Percentiles rank a stretch among this genome's conserved stretches.
These are phyloP conservation scores for Colletotrichum lupini DNA, from an alignment of 2,329 filamentous ascomycete species.

Conservation along the genomic window DNA sequence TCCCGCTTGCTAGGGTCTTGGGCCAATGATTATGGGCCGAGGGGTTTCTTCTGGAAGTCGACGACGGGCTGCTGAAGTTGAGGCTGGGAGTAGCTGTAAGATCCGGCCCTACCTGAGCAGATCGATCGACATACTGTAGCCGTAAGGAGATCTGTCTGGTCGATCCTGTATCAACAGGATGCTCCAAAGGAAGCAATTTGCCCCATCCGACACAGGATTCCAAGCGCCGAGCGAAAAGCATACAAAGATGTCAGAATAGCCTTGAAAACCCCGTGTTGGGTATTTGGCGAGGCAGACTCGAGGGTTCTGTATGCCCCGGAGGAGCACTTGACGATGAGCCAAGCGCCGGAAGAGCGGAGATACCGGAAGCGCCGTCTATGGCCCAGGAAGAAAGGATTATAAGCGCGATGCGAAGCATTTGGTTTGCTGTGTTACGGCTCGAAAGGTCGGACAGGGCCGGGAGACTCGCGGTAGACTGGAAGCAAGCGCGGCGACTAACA, in stretches of 20 bases:
- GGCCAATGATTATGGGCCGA: conserved; percentile 6
- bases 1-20: neutral
- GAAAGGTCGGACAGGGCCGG: neutral
- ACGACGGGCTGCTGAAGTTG: conserved; percentile 17
- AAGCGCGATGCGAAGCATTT: conserved; percentile 6
- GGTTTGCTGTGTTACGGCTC: conserved; percentile 30
- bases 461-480: neutral
- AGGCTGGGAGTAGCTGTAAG: conserved; percentile 22
- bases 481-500: neutral
- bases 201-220: neutral
- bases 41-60: neutral
- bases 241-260: neutral
- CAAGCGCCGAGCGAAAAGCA: neutral
- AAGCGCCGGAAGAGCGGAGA: conserved; percentile 6
- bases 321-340: neutral
- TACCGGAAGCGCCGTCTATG: neutral
- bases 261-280: neutral
- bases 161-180: conserved; percentile 6
- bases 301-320: neutral
- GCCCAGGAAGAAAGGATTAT: neutral
- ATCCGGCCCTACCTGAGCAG: neutral
- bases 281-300: conserved; percentile 27
- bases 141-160: conserved; percentile 2
- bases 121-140: conserved; percentile 23
- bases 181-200: neutral